Conservation (phyloP, 2,329 filamentous ascomycete species). For the Orbilia quercus region DNA sequence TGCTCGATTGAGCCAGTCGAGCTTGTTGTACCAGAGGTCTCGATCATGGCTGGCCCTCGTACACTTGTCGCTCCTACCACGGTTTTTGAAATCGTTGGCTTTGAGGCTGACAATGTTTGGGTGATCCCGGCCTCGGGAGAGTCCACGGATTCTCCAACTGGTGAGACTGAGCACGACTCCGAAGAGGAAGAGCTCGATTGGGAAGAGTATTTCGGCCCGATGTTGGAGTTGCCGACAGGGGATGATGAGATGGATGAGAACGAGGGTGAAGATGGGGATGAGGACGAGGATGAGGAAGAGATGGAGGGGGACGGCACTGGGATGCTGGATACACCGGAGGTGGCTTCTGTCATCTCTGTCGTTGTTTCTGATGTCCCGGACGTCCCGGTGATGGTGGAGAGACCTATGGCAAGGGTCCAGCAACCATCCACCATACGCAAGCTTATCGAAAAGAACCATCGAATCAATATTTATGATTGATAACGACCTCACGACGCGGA, state of each 20-base stretch:
- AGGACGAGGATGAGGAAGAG: neutral
- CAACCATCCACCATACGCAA: too few species aligned
- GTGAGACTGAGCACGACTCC: neutral
- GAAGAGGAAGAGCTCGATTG: conserved; percentile 4
- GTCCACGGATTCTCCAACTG: too few species aligned
- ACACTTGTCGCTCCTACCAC: conserved; percentile 1
- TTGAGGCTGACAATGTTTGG: conserved; percentile 1
- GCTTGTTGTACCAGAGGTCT: neutral
- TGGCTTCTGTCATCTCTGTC: too few species aligned
- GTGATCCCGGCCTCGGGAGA: neutral
- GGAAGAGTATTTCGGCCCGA: neutral
- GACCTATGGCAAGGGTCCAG: too few species aligned
- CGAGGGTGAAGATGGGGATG: neutral
- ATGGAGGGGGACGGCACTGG: neutral
- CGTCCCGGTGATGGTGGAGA: neutral
- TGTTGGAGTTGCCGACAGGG: conserved; percentile 7
- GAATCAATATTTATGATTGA: too few species aligned
- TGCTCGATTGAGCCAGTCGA: conserved; percentile 11
- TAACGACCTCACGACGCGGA: too few species aligned
- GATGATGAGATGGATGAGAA: conserved; percentile 5
- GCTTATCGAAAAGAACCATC: too few species aligned
- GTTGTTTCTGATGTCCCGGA: neutral
- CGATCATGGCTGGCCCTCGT: neutral
- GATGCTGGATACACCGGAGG: too few species aligned
- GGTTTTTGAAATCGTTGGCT: conserved; percentile 22